Conservation (phyloP, 2,329 filamentous ascomycete genomes). For the Ophiostoma ulmi region DNA sequence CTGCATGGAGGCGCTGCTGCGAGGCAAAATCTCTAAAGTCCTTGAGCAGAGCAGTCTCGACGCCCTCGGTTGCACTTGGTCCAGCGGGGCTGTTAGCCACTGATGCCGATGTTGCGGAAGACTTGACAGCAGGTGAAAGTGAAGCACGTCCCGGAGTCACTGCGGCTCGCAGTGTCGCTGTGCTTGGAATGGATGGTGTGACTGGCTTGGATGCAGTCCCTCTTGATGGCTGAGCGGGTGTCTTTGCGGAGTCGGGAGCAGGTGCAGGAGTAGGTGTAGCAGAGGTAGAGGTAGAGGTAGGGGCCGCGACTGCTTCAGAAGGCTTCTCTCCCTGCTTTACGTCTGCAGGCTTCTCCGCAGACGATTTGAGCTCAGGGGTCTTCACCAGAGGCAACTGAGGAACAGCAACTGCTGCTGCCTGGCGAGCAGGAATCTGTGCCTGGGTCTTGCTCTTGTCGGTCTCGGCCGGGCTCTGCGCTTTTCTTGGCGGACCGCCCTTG, state of each 20-base stretch:
- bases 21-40: constrained; percentile 61
- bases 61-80: constrained; percentile 55
- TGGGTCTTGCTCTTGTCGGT: constrained; percentile 35
- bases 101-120: constrained; percentile 12
- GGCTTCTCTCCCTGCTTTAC: constrained; percentile 4
- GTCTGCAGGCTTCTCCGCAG: constrained; percentile 3
- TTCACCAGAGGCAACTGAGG: constrained; percentile 32
- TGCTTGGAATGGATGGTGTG: constrained; percentile 14
- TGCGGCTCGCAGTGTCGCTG: constrained; percentile 31
- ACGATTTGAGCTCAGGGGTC: constrained; percentile 33
- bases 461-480: constrained; percentile 38
- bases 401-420: constrained; percentile 32
- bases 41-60: constrained; percentile 57
- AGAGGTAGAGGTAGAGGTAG: constrained; percentile 4
- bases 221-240: neutral
- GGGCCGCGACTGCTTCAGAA: neutral
- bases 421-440: constrained; percentile 24
- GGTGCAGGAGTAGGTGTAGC: neutral
- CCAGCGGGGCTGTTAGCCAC: constrained; percentile 33
- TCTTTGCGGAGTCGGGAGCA: constrained; percentile 19
- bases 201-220: constrained; percentile 2
- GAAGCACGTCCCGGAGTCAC: constrained; percentile 39
- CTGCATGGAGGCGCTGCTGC: constrained; percentile 50
- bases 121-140: constrained; percentile 40
- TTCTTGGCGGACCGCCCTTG: constrained; percentile 39